Base-by-base conservation (phyloP, 1,284 basidiomycete genomes). In the Rhodofomes roseus region DNA sequence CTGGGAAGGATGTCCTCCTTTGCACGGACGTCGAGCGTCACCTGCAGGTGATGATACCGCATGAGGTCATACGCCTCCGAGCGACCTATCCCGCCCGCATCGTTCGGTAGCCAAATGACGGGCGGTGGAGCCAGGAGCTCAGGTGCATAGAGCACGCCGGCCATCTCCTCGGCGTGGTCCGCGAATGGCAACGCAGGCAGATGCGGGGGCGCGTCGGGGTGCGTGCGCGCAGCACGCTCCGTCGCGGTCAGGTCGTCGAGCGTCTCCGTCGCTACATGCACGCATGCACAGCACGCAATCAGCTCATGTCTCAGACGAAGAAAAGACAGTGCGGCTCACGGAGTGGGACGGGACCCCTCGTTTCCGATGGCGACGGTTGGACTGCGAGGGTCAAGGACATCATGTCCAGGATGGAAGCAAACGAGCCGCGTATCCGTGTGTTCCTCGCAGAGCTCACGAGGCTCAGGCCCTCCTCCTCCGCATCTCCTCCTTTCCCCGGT, bases 101-200 rank as follows among this genome's bases (percentile, higher is more conserved):
- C 90, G 68, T 88, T 85, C 0, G 89, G 88, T 8, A 93, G 77
- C 91, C 91, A 93, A 52, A 94, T 89, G 54, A 87, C 84, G 0
- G 90, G 90, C 8, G 81, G 75, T 9, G 89, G 88, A 5, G 87
- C 87, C 60, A 91, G 81, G 41, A 93, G 78, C 70, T 91, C 90
- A 1, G 90, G 89, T 1, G 91, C 89, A 70, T 93, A 93, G 43
- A 94, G 74, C 61, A 93, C 84, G 4, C 86, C 84, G 8, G 83
- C 80, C 81, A 89, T 86, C 65, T 90, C 87, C 67, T 88, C 85
- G 18, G 86, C 86, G 62, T 89, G 87, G 70, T 89, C 88, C 0
- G 82, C 79, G 66, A 90, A 90, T 1, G 87, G 75, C 29, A 90
- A 71, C 5, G 85, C 79, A 18, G 89, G 88, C 2, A 92, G 79